Base-by-base conservation (phyloP, 1,284 basidiomycete genomes). In the Volvariella volvacea region DNA sequence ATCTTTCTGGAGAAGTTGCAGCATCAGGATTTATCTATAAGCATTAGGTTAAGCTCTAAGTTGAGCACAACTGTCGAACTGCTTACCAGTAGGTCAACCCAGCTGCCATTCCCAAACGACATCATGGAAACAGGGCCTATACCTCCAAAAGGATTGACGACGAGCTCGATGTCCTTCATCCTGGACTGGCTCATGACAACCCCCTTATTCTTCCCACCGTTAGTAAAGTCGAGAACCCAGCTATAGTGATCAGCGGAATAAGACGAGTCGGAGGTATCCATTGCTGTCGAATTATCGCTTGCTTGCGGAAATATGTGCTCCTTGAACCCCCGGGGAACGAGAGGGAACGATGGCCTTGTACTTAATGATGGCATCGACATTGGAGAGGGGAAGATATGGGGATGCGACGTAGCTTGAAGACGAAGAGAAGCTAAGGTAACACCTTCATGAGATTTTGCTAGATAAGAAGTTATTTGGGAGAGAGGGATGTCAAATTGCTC, bases 171-270 rank as follows among this genome's bases (percentile, higher is more conserved):
- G 45, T 83, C 83, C 45, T 75, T 73, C 74, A 88, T 76, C 42
- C 82, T 71, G 17, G 72, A 71, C 59, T 87, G 84, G 48, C 76
- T 79, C 68, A 87, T 74, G 8, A 87, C 75, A 36, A 88, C 60
- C 14, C 85, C 85, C 14, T 60, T 61, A 36, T 60, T 59, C 48
- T 67, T 63, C 6, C 76, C 73, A 36, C 70, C 70, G 33, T 74
- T 65, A 1, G 83, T 84, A 55, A 88, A 88, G 56, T 88, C 83
- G 22, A 88, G 70, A 9, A 80, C 65, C 82, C 84, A 88, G 1
- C 68, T 64, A 57, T 76, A 68, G 37, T 67, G 61, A 3, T 56
- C 58, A 15, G 50, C 41, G 21, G 40, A 39, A 16, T 53, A 9
- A 12, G 52, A 50, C 12, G 43, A 41, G 36, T 42, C 43, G 16